phyloP scores from a whole-genome alignment of 2,329 filamentous ascomycete species.

The Davidsoniella virescens region DNA sequence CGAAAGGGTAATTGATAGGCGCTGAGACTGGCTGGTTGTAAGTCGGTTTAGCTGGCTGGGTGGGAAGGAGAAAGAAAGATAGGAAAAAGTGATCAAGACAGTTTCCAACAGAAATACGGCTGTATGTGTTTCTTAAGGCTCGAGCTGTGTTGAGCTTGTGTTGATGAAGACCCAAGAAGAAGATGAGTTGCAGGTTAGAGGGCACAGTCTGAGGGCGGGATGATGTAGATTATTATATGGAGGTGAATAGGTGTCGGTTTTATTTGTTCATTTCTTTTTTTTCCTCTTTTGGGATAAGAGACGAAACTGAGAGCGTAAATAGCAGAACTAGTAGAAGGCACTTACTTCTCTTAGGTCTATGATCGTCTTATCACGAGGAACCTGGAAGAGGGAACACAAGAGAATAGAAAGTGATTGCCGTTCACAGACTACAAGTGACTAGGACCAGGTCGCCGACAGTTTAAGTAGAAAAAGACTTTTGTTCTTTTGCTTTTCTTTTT shows the following conservation, averaged over 20 bases:
- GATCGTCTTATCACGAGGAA: too few species aligned
- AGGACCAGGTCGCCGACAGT: too few species aligned
- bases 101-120: not conserved
- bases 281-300: too few species aligned
- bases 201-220: not conserved
- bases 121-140: not conserved
- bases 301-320: too few species aligned
- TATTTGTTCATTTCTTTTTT: too few species aligned
- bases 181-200: not conserved
- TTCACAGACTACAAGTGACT: too few species aligned
- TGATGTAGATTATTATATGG: not conserved
- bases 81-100: not conserved
- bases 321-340: too few species aligned
- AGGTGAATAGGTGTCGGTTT: not conserved
- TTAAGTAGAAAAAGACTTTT: too few species aligned
- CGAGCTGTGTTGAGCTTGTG: not conserved
- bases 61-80: not conserved
- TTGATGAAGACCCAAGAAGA: not conserved
- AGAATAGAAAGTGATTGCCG: too few species aligned
- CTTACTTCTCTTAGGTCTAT: too few species aligned
- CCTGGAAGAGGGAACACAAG: too few species aligned
- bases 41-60: not conserved
- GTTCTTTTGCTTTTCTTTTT: too few species aligned
- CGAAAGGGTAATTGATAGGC: not conserved
- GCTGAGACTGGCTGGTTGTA: not conserved